phyloP scores from a whole-genome alignment of 306 rosid genomes.

The Dalbergia cultrata region DNA sequence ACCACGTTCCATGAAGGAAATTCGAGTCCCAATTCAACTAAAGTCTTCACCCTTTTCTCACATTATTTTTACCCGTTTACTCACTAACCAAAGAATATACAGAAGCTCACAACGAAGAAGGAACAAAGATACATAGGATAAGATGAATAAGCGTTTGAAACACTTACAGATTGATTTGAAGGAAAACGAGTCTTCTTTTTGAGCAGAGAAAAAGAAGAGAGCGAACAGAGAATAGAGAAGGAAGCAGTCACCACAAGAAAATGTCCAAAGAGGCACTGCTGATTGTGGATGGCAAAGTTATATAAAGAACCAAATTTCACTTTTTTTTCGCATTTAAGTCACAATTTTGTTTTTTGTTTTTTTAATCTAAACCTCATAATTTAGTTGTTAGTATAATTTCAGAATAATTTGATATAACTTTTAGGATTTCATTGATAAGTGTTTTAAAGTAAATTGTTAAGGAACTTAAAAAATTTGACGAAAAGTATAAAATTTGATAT shows the following conservation, averaged over 20 bases:
- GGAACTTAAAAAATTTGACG: too few relatives aligned
- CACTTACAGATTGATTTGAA: conserved; percentile 50
- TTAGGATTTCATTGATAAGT: too few relatives aligned
- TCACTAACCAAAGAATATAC: conserved; percentile 8
- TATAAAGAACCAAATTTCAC: conserved; percentile 44
- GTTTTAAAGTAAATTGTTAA: too few relatives aligned
- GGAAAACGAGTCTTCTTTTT: background rate
- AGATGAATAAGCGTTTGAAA: conserved; percentile 8
- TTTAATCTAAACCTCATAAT: background rate
- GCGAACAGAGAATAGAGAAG: background rate
- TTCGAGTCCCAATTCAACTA: conserved; percentile 4
- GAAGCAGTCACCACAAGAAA: conserved; percentile 9
- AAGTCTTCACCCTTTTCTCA: background rate
- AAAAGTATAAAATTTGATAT: too few relatives aligned
- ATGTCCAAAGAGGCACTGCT: conserved; percentile 16
- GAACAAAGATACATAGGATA: background rate
- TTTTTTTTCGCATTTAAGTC: background rate
- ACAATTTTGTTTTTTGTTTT: too few relatives aligned
- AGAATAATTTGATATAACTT: background rate
- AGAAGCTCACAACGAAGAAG: background rate
- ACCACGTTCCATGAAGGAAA: conserved; percentile 27
- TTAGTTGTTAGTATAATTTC: background rate
- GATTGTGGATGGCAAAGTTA: conserved; percentile 30
- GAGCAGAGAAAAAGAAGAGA: conserved; percentile 8
- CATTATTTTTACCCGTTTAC: background rate